A percentile compares a stretch with the other conserved stretches of the same genome.
Evolutionary conservation across 2,329 filamentous ascomycete genomes (phyloP).

Genomic region (Cadophora sp.): DNA sequence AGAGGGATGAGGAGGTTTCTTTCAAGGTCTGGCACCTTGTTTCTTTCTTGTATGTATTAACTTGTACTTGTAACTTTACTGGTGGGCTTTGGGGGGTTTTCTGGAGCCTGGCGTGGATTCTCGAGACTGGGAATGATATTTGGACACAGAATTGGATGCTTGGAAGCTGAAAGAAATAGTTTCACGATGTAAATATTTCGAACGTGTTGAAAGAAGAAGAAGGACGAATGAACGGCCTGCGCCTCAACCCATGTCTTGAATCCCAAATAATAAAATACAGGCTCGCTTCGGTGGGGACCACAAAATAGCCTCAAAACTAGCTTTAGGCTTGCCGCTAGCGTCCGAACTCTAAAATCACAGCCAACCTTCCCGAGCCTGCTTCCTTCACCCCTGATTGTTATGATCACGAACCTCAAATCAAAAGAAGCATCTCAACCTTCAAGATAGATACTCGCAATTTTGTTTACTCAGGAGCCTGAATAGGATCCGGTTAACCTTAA

Average conservation of each 20-base stretch:
- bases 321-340: neutral
- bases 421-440: neutral
- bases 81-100: neutral
- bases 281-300: neutral
- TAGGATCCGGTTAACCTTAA: slow-evolving; percentile 1
- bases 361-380: neutral
- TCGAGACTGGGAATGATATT: neutral
- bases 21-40: neutral
- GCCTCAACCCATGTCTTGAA: too few species aligned
- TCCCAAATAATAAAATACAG: neutral
- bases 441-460: neutral
- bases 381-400: neutral
- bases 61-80: slow-evolving; percentile 12
- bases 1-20: neutral
- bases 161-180: too few species aligned
- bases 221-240: too few species aligned
- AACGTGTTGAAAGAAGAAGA: too few species aligned
- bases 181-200: too few species aligned
- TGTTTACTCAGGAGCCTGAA: neutral
- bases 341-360: neutral
- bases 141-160: neutral
- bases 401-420: neutral
- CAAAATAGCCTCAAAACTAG: neutral
- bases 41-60: neutral
- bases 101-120: neutral